These are phyloP conservation scores for Aureobasidium musti DNA, from an alignment of 2,329 filamentous ascomycete species.

Conservation along the genomic window DNA sequence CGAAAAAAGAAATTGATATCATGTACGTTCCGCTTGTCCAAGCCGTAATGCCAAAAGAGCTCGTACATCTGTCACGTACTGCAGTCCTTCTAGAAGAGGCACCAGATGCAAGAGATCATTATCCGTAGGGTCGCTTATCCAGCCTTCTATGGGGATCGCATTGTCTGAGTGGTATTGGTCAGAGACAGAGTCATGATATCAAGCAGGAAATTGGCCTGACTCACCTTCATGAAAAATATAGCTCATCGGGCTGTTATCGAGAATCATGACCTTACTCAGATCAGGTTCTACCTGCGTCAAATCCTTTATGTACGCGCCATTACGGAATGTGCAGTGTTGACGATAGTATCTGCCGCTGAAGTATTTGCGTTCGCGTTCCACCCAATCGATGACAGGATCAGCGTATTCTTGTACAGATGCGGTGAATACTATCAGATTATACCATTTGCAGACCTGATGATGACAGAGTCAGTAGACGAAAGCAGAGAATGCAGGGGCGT, in stretches of 20 bases:
- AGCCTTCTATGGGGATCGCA: conserved; percentile 97
- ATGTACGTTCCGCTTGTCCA: conserved; percentile 61
- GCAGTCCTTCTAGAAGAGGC: conserved; percentile 86
- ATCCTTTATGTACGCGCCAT: conserved; percentile 98
- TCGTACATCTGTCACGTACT: conserved; percentile 95
- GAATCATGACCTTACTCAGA: conserved; percentile 95
- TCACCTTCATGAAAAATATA: conserved; percentile 98
- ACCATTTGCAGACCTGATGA: conserved; percentile 86
- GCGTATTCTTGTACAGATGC: conserved; percentile 98
- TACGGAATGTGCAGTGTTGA: conserved; percentile 93
- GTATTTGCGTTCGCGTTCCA: conserved; percentile 95
- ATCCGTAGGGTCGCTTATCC: conserved; percentile 98
- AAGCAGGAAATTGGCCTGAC: not conserved
- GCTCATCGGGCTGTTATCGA: conserved; percentile 97
- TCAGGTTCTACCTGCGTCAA: conserved; percentile 94
- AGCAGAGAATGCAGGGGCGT: not conserved
- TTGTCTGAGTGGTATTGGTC: conserved; percentile 66
- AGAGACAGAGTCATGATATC: not conserved
- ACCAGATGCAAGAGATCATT: conserved; percentile 92
- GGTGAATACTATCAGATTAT: conserved; percentile 94
- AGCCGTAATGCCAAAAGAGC: conserved; percentile 85
- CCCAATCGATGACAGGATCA: conserved; percentile 97
- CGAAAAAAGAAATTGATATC: conserved; percentile 3
- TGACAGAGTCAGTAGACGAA: conserved; percentile 14
- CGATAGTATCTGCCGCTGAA: conserved; percentile 93